Evolutionary conservation across 345 rosid genomes (phyloP).

Genomic region (Eucalyptus erythrocorys): DNA sequence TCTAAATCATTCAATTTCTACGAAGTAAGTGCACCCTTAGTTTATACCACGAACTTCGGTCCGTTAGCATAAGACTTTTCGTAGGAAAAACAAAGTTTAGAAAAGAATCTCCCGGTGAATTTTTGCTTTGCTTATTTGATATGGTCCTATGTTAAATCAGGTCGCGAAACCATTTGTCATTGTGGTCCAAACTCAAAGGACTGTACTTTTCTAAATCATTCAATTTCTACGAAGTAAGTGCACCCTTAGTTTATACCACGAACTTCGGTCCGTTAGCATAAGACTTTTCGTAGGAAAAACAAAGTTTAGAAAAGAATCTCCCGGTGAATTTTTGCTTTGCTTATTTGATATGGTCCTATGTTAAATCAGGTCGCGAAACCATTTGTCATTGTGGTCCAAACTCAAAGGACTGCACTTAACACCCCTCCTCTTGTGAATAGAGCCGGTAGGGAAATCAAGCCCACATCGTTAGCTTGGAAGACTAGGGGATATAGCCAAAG

Average conservation of each 20-base stretch:
- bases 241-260: background rate
- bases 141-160: too few species aligned
- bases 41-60: background rate
- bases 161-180: too few species aligned
- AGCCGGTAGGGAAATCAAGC: background rate
- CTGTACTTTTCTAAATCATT: too few species aligned
- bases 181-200: too few species aligned
- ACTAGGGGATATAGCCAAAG: background rate
- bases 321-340: background rate
- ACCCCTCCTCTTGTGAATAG: background rate
- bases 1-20: too few species aligned
- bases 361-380: background rate
- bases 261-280: background rate
- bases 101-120: background rate
- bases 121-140: background rate
- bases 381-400: background rate
- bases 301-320: background rate
- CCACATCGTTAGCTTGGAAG: background rate
- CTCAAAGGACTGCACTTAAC: background rate
- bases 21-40: too few species aligned
- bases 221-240: too few species aligned
- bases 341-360: background rate
- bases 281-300: background rate
- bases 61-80: background rate
- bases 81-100: background rate